These are phyloP conservation scores for Polygonum aviculare DNA, from an alignment of 148 eudicot species.

Conservation along the genomic window DNA sequence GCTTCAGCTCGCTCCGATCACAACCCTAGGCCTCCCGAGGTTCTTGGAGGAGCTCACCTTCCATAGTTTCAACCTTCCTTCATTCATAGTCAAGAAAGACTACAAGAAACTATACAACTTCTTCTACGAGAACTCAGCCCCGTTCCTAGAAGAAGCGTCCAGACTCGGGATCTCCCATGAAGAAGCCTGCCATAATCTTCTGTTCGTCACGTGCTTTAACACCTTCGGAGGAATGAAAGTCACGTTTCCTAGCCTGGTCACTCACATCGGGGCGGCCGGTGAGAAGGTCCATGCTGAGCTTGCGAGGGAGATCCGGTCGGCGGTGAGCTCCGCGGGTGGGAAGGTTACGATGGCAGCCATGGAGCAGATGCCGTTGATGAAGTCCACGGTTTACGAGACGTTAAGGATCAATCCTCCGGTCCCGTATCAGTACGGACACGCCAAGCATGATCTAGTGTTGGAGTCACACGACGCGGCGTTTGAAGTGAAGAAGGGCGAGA, in stretches of 20 bases:
- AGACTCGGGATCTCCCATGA: conserved; percentile 32
- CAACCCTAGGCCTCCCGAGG: conserved; percentile 31
- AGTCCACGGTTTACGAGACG: conserved; percentile 46
- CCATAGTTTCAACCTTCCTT: conserved; percentile 36
- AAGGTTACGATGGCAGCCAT: conserved; percentile 25
- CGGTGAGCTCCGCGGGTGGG: conserved; percentile 28
- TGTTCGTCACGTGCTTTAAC: conserved; percentile 49
- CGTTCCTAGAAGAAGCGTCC: conserved; percentile 41
- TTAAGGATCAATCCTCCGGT: conserved; percentile 49
- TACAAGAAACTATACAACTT: conserved; percentile 38
- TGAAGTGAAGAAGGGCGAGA: too few relatives aligned
- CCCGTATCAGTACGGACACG: too few relatives aligned
- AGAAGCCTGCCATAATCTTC: conserved; percentile 63
- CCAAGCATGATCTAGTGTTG: too few relatives aligned
- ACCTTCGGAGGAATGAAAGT: conserved; percentile 48
- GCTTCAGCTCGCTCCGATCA: conserved; percentile 36
- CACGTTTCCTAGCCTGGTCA: conserved; percentile 36
- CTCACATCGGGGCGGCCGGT: conserved; percentile 47
- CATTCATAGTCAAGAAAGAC: conserved; percentile 28
- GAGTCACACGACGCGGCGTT: too few relatives aligned
- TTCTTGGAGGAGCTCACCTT: conserved; percentile 39
- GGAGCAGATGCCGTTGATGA: conserved; percentile 15
- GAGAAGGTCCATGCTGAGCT: conserved; percentile 36
- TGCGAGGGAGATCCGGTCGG: conserved; percentile 37
- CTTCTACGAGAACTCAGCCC: conserved; percentile 20